Evolutionary conservation across 177 flowering plant genomes (phyloP).

Genomic region (Telopea speciosissima): DNA sequence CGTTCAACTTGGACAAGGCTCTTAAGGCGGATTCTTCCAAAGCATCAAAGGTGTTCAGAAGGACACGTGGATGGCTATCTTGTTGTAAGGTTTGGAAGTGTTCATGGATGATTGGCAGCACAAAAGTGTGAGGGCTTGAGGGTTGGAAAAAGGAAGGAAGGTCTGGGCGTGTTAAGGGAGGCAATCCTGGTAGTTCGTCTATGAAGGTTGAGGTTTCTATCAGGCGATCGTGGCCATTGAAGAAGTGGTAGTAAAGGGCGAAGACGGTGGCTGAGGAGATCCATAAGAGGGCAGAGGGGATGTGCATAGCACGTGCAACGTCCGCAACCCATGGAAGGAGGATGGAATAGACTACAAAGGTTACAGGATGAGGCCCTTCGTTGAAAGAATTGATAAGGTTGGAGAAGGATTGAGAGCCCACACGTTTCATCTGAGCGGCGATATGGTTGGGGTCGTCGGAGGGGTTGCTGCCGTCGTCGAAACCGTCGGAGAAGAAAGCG

Average conservation of each 20-base stretch:
- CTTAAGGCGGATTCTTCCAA: constrained; percentile 26
- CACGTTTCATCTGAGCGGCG: neutral
- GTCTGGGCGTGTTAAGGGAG: neutral
- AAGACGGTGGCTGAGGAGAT: neutral
- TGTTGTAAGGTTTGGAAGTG: constrained; percentile 12
- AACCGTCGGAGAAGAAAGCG: neutral
- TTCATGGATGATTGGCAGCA: constrained; percentile 1
- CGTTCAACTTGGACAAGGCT: constrained; percentile 10
- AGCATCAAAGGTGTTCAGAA: constrained; percentile 39
- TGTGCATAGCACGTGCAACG: constrained; percentile 18
- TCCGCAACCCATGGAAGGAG: neutral
- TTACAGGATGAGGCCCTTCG: neutral
- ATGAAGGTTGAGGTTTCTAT: neutral
- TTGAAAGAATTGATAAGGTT: neutral
- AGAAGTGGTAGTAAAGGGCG: neutral
- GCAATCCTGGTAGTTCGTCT: neutral
- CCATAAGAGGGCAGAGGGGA: constrained; percentile 14
- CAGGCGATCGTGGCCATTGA: neutral
- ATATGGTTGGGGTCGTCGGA: neutral
- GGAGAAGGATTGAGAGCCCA: neutral
- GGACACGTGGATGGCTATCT: constrained; percentile 20
- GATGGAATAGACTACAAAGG: neutral
- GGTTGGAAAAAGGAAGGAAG: constrained; percentile 22
- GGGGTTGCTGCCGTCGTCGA: neutral
- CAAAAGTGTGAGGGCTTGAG: neutral